Evolutionary conservation across 208 protist genomes (phyloP), one percentile per base, ranked within the genome.

Genomic region (Jaenimonas drosophilae): DNA sequence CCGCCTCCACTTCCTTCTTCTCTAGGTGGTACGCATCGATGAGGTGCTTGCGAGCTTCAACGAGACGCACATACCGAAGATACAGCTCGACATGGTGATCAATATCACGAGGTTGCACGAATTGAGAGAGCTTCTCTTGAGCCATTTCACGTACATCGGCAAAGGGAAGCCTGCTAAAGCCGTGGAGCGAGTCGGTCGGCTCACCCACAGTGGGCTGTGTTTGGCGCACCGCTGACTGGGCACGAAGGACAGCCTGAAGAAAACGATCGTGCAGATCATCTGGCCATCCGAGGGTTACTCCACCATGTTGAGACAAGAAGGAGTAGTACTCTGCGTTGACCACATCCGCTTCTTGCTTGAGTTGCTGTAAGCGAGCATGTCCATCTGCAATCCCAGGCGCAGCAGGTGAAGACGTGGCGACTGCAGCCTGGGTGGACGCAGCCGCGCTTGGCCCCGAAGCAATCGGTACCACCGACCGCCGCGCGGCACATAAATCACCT

Each of bases 41-140:
- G n/a, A n/a, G n/a, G 16, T 33, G 11, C 12, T 12, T 3, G 38
- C 34, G 21, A 20, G 1, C 14, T 5, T 54, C 6, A 23, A 34
- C 12, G 24, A 24, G 19, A 30, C 20, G 21, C 4, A 23, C 12
- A 19, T n/a, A n/a, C n/a, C n/a, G n/a, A n/a, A n/a, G n/a, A n/a
- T n/a, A 41, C 4, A 41, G 36, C 36, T 41, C 36, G 7, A 41
- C 36, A 41, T 41, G 36, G 4, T 19, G 36, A 14, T 41, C 36
- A 5, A 41, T 17, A 5, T 41, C 36, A 20, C 16, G 7, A 17
- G 23, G 6, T 14, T 14, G 36, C 36, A 41, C 14, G 7, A 41
- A 5, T 5, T 7, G 16, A 19, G 4, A 41, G 36, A 41, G n/a
- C 36, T 19, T 24, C 14, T 4, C 9, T 19, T n/a, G 16, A 14